phyloP scores from a whole-genome alignment of 2,329 filamentous ascomycete species.

The Colletotrichum lentis region DNA sequence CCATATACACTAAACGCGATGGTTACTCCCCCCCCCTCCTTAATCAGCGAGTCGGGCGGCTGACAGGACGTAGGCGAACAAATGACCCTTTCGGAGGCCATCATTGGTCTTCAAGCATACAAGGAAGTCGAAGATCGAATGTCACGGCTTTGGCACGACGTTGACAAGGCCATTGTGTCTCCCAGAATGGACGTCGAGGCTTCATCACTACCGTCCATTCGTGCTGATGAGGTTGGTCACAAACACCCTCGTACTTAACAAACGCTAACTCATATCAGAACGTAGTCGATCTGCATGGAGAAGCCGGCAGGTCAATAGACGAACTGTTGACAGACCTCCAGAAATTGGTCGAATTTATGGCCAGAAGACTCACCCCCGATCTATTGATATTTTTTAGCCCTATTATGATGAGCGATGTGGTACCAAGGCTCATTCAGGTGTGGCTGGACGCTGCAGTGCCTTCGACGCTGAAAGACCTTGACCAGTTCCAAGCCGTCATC shows the following conservation, averaged over 20 bases:
- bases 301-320: slow-evolving; percentile 56
- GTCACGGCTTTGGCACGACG: slow-evolving; percentile 66
- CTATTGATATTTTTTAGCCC: slow-evolving; percentile 69
- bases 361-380: slow-evolving; percentile 60
- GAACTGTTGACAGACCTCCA: slow-evolving; percentile 64
- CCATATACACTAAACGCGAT: slow-evolving; percentile 61
- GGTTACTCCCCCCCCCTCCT: slow-evolving; percentile 49
- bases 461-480: slow-evolving; percentile 74
- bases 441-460: slow-evolving; percentile 85
- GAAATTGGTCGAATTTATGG: slow-evolving; percentile 60
- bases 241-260: not conserved
- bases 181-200: slow-evolving; percentile 63
- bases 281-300: slow-evolving; percentile 53
- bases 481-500: slow-evolving; percentile 75
- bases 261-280: slow-evolving; percentile 48
- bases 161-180: slow-evolving; percentile 68
- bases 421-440: slow-evolving; percentile 71
- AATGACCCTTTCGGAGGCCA: slow-evolving; percentile 62
- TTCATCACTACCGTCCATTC: slow-evolving; percentile 51
- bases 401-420: slow-evolving; percentile 74
- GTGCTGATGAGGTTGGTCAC: slow-evolving; percentile 38
- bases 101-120: slow-evolving; percentile 65
- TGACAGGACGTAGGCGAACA: slow-evolving; percentile 54
- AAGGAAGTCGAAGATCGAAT: slow-evolving; percentile 69
- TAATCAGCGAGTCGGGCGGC: not conserved